These are phyloP conservation scores for Alternaria panax DNA, from an alignment of 2,329 filamentous ascomycete species.

Conservation along the genomic window DNA sequence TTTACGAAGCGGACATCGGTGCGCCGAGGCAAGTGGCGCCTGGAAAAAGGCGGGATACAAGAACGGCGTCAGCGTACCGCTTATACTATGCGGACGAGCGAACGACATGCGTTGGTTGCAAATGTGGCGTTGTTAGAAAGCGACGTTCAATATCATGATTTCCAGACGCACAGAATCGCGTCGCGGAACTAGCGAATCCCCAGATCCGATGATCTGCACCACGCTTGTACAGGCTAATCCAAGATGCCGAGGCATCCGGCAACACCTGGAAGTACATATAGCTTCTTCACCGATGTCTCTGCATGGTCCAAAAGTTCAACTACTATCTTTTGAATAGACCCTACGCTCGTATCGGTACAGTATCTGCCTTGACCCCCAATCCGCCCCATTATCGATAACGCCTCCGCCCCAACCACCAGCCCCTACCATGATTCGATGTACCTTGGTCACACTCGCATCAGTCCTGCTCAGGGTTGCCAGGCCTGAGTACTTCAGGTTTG, in stretches of 20 bases:
- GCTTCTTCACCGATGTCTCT: neutral
- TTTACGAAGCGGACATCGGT: constrained; percentile 25
- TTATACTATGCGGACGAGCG: constrained; percentile 38
- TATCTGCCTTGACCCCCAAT: constrained; percentile 10
- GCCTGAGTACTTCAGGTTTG: constrained; percentile 34
- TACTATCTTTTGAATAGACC: neutral
- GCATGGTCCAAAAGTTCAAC: neutral
- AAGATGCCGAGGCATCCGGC: neutral
- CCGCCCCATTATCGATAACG: constrained; percentile 6
- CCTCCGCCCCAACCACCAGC: constrained; percentile 4
- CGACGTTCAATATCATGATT: neutral
- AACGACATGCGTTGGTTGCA: constrained; percentile 37
- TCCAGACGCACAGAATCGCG: constrained; percentile 6
- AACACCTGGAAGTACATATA: neutral
- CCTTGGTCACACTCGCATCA: constrained; percentile 27
- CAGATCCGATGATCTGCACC: constrained; percentile 8
- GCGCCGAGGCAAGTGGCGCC: constrained; percentile 30
- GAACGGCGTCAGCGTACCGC: constrained; percentile 54
- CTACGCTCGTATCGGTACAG: neutral
- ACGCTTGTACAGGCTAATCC: constrained; percentile 4
- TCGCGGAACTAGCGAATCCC: constrained; percentile 13
- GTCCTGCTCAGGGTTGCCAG: constrained; percentile 23
- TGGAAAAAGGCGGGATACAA: constrained; percentile 54
- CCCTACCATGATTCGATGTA: constrained; percentile 30
- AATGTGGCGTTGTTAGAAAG: constrained; percentile 4